Evolutionary conservation across 2,329 filamentous ascomycete genomes (phyloP).

Genomic region (Pyrenophora tritici-repentis): DNA sequence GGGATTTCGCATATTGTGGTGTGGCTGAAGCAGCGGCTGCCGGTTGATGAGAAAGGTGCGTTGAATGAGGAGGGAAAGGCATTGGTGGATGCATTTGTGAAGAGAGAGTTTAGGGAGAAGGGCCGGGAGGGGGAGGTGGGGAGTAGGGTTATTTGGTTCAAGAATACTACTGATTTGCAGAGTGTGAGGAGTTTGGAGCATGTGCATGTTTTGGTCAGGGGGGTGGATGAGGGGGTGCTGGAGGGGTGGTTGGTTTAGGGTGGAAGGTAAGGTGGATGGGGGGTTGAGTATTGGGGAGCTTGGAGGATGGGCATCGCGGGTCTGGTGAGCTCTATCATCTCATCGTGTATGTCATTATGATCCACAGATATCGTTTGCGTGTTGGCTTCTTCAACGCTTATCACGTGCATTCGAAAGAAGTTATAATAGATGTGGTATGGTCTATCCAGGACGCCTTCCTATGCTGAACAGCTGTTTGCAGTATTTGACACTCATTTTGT

Average conservation of each 20-base stretch:
- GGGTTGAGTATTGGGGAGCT: background rate
- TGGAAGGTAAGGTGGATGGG: too few relatives aligned
- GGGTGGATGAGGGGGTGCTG: slow-evolving; percentile 64
- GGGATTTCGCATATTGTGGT: slow-evolving; percentile 63
- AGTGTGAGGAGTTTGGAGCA: slow-evolving; percentile 70
- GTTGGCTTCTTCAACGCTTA: too few relatives aligned
- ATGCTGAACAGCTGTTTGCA: too few relatives aligned
- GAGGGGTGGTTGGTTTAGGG: slow-evolving; percentile 14
- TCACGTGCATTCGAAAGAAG: background rate
- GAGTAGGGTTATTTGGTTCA: slow-evolving; percentile 65
- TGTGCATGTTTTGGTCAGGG: slow-evolving; percentile 73
- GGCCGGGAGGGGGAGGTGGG: slow-evolving; percentile 43
- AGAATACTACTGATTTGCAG: slow-evolving; percentile 66
- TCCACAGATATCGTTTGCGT: too few relatives aligned
- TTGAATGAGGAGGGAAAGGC: slow-evolving; percentile 36
- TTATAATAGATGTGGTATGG: too few relatives aligned
- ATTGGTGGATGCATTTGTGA: slow-evolving; percentile 38
- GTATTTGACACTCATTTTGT: too few relatives aligned
- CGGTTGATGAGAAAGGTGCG: slow-evolving; percentile 38
- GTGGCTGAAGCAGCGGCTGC: slow-evolving; percentile 53
- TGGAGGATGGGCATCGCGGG: background rate
- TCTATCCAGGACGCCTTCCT: too few relatives aligned
- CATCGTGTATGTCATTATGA: too few relatives aligned
- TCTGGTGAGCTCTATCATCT: too few relatives aligned
- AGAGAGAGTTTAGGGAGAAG: slow-evolving; percentile 54